Evolutionary conservation across 2,329 filamentous ascomycete genomes (phyloP).

Genomic region (Fusarium sp.): DNA sequence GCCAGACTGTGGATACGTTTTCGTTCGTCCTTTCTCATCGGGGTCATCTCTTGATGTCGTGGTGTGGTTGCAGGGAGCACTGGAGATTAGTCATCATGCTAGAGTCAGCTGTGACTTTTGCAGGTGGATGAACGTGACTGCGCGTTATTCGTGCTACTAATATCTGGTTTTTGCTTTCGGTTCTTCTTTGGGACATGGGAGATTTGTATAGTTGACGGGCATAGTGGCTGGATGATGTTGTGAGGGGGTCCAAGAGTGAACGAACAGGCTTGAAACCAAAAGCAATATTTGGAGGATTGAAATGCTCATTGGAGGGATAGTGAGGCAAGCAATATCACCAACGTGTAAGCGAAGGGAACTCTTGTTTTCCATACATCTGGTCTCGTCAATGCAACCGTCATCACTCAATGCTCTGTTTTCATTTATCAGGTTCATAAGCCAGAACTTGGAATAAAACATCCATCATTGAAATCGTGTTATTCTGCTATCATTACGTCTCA

Average conservation of each 20-base stretch:
- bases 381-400: background rate
- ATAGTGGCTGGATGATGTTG: conserved; percentile 13
- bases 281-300: conserved; percentile 8
- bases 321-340: conserved; percentile 9
- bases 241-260: conserved; percentile 4
- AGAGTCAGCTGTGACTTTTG: conserved; percentile 12
- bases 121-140: background rate
- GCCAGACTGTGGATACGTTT: conserved; percentile 47
- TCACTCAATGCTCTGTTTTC: background rate
- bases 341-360: conserved; percentile 4
- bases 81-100: conserved; percentile 43
- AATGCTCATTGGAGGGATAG: conserved; percentile 18
- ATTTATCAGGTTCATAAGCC: background rate
- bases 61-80: conserved; percentile 42
- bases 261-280: conserved; percentile 25
- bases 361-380: background rate
- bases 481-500: conserved; percentile 21
- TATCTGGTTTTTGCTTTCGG: background rate
- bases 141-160: background rate
- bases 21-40: conserved; percentile 38
- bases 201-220: background rate
- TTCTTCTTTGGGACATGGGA: background rate
- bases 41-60: conserved; percentile 46
- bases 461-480: background rate
- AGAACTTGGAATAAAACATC: background rate